Base-by-base conservation (phyloP, 1,284 basidiomycete genomes). In the Papiliotrema nemorosa region DNA sequence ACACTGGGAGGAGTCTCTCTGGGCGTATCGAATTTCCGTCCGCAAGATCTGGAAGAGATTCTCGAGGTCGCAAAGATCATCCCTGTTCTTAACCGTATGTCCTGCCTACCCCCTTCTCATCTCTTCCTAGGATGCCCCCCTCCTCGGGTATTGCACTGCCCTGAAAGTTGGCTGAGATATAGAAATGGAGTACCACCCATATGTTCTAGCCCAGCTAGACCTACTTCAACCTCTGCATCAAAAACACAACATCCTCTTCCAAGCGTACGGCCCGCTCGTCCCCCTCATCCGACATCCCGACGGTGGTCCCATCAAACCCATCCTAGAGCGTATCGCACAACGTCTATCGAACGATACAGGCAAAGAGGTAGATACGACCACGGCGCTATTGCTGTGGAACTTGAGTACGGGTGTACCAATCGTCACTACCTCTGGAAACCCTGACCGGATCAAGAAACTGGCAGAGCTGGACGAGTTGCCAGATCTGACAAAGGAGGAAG, bases 161-260 rank as follows among this genome's bases (percentile, higher is more conserved):
- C n/a, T n/a, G n/a, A n/a, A n/a, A n/a, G n/a, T n/a, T n/a, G n/a
- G 29, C 29, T 31, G 29, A 31, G 9, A 14, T 7, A 22, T 40
- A 52, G 53, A 83, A 84, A 80, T 88, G 35, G 86, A 89, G 66
- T 80, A 83, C 47, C 87, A 90, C 65, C 86, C 87, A 9, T 86
- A 88, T 63, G 76, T 88, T 24, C 82, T 81, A 76, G 80, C 82
- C 49, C 80, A 81, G 3, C 73, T 80, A 2, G 73, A 79, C 47
- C 79, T 82, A 0, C 76, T 84, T 31, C 68, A 84, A 41, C 78
- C 80, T 29, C 75, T 82, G 37, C 78, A 82, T 60, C 73, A 78
- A 59, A 70, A 84, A 60, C 76, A 85, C 58, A 79, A 79, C 42
- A 88, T 89, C 59, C 73, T 79, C 16, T 78, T 80, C 10, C 79